Base-by-base conservation (phyloP, 2,329 filamentous ascomycete species). In the Fonsecaea erecta region DNA sequence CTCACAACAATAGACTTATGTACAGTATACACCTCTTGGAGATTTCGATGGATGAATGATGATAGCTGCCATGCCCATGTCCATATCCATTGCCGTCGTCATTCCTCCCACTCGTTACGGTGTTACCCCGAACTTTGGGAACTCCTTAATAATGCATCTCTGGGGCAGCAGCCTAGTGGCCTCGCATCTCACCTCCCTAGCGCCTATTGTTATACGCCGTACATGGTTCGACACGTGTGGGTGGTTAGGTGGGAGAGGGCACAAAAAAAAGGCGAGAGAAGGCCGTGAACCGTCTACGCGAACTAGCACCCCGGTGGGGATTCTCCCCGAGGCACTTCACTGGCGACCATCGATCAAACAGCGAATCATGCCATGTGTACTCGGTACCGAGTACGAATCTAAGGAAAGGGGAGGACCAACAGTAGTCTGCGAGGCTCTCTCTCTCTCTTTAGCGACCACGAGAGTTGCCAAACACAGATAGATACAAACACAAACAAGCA, bases 191-290 rank as follows among this genome's bases (percentile, higher is more conserved):
- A n/a, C 8, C 28, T 30, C 3, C 43, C 43, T 48, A 48, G 43
- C 18, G 37, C 14, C 14, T 40, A 4, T 21, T 60, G 40, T 34
- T 8, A 2, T n/a, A n/a, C n/a, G n/a, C n/a, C n/a, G n/a, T n/a
- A n/a, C n/a, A n/a, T n/a, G n/a, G n/a, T n/a, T 52, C 43, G 30
- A 60, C 57, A 60, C 57, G 57, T 60, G 57, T 46, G n/a, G 18
- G n/a, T n/a, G n/a, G n/a, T n/a, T n/a, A n/a, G n/a, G n/a, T n/a
- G n/a, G n/a, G n/a, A n/a, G n/a, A n/a, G n/a, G n/a, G n/a, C n/a
- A n/a, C 4, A 8, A 5, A 40, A 34, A 34, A 34, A 32, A 32
- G n/a, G 18, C 30, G 14, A 40, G n/a, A 40, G 37, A 40, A n/a
- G 16, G 37, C 56, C 37, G 40, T 59, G n/a, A n/a, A n/a, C n/a